phyloP scores from a whole-genome alignment of 306 rosid species.

The Alnus rubra region DNA sequence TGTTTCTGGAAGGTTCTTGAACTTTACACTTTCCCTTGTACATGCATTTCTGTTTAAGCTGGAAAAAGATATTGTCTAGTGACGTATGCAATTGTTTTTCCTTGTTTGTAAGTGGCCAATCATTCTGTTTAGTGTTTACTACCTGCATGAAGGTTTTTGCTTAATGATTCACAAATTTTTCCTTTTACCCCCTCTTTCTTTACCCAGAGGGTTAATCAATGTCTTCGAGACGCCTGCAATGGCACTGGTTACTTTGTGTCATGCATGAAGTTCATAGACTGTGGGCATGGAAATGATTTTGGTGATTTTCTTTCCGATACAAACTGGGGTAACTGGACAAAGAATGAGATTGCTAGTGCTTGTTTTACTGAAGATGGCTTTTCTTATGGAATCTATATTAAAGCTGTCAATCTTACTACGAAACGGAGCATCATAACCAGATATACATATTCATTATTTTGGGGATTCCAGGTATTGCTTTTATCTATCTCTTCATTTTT shows the following conservation, averaged over 20 bases:
- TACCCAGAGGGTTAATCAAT: conserved; percentile 77
- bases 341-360: conserved; percentile 8
- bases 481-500: conserved; percentile 5
- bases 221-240: conserved; percentile 62
- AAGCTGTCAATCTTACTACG: conserved; percentile 61
- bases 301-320: not conserved
- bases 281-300: conserved; percentile 42
- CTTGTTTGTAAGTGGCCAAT: not conserved
- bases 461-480: conserved; percentile 81
- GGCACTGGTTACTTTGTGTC: not conserved
- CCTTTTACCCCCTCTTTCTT: conserved; percentile 23
- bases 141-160: conserved; percentile 6
- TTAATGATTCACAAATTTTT: conserved; percentile 17
- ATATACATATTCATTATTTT: conserved; percentile 68
- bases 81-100: not conserved
- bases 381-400: conserved; percentile 54
- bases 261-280: conserved; percentile 59
- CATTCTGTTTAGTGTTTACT: not conserved
- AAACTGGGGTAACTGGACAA: conserved; percentile 3
- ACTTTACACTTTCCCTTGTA: not conserved
- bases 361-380: conserved; percentile 37
- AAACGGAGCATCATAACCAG: conserved; percentile 38
- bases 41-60: not conserved
- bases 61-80: not conserved
- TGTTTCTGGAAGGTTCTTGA: not conserved